phyloP scores from a whole-genome alignment of 2,329 filamentous ascomycete genomes.

The Aspergillus flavus region DNA sequence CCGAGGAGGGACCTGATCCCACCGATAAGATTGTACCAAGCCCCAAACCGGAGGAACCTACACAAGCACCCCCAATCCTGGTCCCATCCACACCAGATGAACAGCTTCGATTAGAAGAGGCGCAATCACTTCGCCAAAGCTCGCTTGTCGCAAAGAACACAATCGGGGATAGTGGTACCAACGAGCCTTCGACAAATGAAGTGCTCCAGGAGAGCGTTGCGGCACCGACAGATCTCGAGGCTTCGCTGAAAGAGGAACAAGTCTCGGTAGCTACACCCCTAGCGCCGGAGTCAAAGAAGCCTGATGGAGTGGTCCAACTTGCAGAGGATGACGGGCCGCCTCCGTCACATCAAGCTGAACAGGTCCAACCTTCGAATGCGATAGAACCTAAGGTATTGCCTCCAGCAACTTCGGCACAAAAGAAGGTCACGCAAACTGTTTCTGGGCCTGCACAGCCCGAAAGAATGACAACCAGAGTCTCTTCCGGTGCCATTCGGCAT shows the following conservation, averaged over 20 bases:
- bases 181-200: slow-evolving; percentile 26
- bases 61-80: slow-evolving; percentile 28
- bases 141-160: slow-evolving; percentile 24
- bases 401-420: slow-evolving; percentile 24
- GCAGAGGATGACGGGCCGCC: slow-evolving; percentile 19
- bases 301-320: slow-evolving; percentile 14
- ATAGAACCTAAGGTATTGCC: slow-evolving; percentile 14
- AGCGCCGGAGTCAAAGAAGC: slow-evolving; percentile 16
- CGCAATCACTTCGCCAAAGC: slow-evolving; percentile 46
- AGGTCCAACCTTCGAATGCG: slow-evolving; percentile 16
- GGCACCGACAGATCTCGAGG: slow-evolving; percentile 13
- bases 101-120: slow-evolving; percentile 59
- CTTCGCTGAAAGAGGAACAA: slow-evolving; percentile 24
- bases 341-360: slow-evolving; percentile 17
- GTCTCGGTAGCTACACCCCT: slow-evolving; percentile 11
- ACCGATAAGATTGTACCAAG: slow-evolving; percentile 46
- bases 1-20: slow-evolving; percentile 58
- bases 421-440: slow-evolving; percentile 27
- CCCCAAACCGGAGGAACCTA: slow-evolving; percentile 26
- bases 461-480: slow-evolving; percentile 69
- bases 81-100: slow-evolving; percentile 59
- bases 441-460: slow-evolving; percentile 43
- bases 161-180: slow-evolving; percentile 20
- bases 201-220: slow-evolving; percentile 30
- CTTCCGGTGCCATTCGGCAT: slow-evolving; percentile 69